Evolutionary conservation across 257 asterid species (phyloP), one percentile per base, ranked within the genome.

Genomic region (Przewalskia tangutica): DNA sequence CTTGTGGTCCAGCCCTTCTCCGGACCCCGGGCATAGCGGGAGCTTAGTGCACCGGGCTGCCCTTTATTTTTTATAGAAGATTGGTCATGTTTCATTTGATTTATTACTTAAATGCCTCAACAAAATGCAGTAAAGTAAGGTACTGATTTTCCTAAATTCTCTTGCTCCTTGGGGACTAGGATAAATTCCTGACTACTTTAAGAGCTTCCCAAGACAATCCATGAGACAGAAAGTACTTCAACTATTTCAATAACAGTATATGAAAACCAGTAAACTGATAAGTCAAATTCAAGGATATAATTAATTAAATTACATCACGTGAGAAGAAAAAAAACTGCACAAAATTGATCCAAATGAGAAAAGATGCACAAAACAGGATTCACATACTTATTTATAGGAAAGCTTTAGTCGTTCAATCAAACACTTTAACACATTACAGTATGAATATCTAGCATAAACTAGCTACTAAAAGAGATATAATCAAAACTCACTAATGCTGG

Each of bases 401-500:
- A 6, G 63, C 6, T 71, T 27, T 58, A 46, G 42, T 7, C 32
- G 51, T 40, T 27, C 82, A 84, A 55, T 79, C 55, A 65, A 64
- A 32, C 46, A 84, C 27, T 73, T 63, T 18, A 14, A 34, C 7
- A 36, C 18, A 77, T 80, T 36, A 60, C n/a, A 80, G 8, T 73
- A 12, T 48, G 64, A 84, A 12, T 20, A 71, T 71, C 27, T n/a
- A 46, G 7, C 3, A 2, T 71, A 46, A 70, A 71, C 59, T 12
- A 71, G 40, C 79, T 46, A 44, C 18, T 56, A 60, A 9, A 70
- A 44, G 34, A 46, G 56, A 46, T 34, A 8, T 51, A 63, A 17
- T 9, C 12, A 53, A 79, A 53, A 87, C 97, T 89, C 58, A 93
- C 97, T 88, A 87, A 17, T 13, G 93, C 89, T 59, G 85, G 79